These are phyloP conservation scores for Dispira simplex DNA, from an alignment of 192 early-diverging fungal genomes.

Conservation along the genomic window DNA sequence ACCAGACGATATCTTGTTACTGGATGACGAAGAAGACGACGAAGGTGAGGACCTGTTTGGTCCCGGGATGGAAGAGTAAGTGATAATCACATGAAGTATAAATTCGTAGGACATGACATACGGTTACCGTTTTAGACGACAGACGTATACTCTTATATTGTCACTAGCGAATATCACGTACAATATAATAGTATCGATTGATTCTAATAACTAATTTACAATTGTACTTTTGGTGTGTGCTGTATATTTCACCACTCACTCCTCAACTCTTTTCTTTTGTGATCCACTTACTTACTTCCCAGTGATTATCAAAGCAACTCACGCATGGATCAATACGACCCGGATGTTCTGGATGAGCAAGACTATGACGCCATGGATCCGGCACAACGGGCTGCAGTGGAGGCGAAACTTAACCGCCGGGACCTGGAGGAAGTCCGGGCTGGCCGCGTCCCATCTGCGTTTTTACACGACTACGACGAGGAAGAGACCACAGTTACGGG, in stretches of 20 bases:
- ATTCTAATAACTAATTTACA: too few relatives aligned
- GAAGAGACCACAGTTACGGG: slow-evolving; percentile 30
- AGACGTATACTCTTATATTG: too few relatives aligned
- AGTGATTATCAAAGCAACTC: slow-evolving; percentile 74
- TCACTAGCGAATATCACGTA: too few relatives aligned
- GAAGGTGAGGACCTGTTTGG: slow-evolving; percentile 91
- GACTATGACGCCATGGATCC: slow-evolving; percentile 59
- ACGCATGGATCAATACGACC: slow-evolving; percentile 63
- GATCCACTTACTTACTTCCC: not conserved
- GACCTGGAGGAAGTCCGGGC: slow-evolving; percentile 41
- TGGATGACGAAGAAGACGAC: slow-evolving; percentile 34
- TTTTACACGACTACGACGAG: slow-evolving; percentile 70
- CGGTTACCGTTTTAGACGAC: too few relatives aligned
- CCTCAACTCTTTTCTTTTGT: too few relatives aligned
- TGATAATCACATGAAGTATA: not conserved
- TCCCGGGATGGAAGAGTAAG: slow-evolving; percentile 64
- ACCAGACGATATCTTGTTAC: slow-evolving; percentile 13
- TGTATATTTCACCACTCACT: too few relatives aligned
- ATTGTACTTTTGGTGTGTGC: too few relatives aligned
- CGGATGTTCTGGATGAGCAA: slow-evolving; percentile 69
- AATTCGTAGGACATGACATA: too few relatives aligned
- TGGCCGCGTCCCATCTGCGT: slow-evolving; percentile 63
- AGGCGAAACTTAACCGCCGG: slow-evolving; percentile 60
- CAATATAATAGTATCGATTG: too few relatives aligned
- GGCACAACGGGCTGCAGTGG: slow-evolving; percentile 50